Evolutionary conservation across 2,329 filamentous ascomycete species (phyloP).

Genomic region (Claviceps africana): DNA sequence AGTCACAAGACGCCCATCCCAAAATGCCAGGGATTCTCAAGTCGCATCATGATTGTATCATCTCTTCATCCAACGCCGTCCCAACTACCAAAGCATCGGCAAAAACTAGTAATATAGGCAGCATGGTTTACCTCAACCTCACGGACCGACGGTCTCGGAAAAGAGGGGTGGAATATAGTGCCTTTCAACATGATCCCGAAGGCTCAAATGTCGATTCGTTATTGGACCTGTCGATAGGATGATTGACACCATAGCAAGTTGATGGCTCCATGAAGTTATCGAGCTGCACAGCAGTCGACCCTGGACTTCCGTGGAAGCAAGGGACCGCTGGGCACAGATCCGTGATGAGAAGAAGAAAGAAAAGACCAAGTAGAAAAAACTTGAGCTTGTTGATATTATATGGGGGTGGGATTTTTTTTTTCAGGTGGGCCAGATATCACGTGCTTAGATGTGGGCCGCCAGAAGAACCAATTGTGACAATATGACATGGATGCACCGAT

Average conservation of each 20-base stretch:
- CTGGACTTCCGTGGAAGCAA: constrained; percentile 37
- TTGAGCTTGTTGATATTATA: constrained; percentile 6
- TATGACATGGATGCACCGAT: not conserved
- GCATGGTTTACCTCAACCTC: constrained; percentile 87
- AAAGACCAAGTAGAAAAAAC: constrained; percentile 17
- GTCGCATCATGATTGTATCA: no score
- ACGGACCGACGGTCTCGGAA: constrained; percentile 78
- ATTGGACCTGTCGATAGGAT: constrained; percentile 94
- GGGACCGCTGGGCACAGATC: constrained; percentile 81
- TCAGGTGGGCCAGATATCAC: constrained; percentile 5
- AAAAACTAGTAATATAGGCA: constrained; percentile 8
- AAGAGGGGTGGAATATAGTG: constrained; percentile 84
- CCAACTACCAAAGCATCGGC: not conserved
- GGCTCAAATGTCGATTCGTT: constrained; percentile 49
- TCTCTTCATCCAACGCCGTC: not conserved
- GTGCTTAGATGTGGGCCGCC: not conserved
- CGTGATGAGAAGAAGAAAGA: constrained; percentile 33
- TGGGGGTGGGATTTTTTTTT: constrained; percentile 7
- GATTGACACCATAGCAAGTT: constrained; percentile 61
- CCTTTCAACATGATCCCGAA: constrained; percentile 30
- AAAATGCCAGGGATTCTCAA: no score
- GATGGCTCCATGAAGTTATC: constrained; percentile 74
- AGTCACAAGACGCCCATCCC: no score
- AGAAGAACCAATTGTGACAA: no score
- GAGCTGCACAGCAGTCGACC: constrained; percentile 75